Base-by-base conservation (phyloP, 768 basidiomycete genomes). In the Naganishia vaughanmartiniae region DNA sequence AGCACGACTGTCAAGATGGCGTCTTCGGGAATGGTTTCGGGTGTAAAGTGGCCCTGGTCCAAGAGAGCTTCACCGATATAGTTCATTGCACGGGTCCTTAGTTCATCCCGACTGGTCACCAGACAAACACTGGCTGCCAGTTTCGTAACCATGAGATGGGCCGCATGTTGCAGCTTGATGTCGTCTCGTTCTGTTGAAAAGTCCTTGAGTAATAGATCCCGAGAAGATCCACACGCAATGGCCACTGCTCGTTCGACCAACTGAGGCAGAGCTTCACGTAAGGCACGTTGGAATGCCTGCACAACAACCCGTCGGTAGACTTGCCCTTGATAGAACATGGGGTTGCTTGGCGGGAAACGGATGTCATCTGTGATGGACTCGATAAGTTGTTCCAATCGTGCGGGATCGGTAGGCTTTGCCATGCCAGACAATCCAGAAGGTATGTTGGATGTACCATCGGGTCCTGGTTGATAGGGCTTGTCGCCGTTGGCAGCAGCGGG, bases 191-290 rank as follows among this genome's bases (percentile, higher is more conserved):
- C 96, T 63, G 91, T 92, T 3, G 90, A 93, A 74, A 94, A 99
- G 80, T 99, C 96, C 82, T 98, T 98, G 55, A 89, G 87, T 24
- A 96, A 92, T 12, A 99, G 84, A 78, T 99, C 96, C 46, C 93
- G 86, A 21, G 95, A 95, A 17, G 96, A 98, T 74, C 98, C 98
- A 30, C 93, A 93, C 14, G 95, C 95, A 74, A 99, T 98, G 0
- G 96, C 98, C 28, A 97, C 96, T 26, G 94, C 97, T 65, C 96
- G 87, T 76, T 99, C 96, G 28, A 99, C 94, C 65, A 99, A 95
- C 6, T 96, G 96, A 21, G 94, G 84, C 74, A 99, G 94, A 70
- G 98, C 97, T 89, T 99, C 96, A 72, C 96, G 89, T 67, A 98
- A 91, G 14, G 96, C 91, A 33, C 92, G 88, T 78, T 97, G 93